Conservation (phyloP, 108 stramenopile species). For the Nitzschia sp. region DNA sequence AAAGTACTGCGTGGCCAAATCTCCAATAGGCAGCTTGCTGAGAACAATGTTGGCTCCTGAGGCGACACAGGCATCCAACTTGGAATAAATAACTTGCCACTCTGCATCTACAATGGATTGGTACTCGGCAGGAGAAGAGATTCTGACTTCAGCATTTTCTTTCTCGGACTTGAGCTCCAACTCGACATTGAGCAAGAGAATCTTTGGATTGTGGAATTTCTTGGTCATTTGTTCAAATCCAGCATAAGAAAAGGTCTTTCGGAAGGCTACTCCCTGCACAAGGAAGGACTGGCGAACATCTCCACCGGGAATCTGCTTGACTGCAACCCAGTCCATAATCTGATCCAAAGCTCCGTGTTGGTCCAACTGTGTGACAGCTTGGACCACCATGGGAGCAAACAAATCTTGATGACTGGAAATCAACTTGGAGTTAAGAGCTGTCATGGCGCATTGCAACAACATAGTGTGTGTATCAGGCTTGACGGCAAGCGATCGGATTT, state of each 20-base stretch:
- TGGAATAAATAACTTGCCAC: conserved; percentile 99
- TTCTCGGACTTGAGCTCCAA: conserved; percentile 98
- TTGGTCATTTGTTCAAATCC: conserved; percentile 99
- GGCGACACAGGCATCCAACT: conserved; percentile 89
- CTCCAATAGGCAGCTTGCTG: conserved; percentile 96
- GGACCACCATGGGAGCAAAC: conserved; percentile 98
- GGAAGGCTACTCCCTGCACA: conserved; percentile 98
- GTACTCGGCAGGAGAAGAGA: conserved; percentile 94
- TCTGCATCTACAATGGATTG: conserved; percentile 99
- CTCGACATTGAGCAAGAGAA: conserved; percentile 96
- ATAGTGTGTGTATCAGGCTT: conserved; percentile 70
- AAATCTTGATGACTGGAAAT: conserved; percentile 94
- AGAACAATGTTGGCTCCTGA: conserved; percentile 97
- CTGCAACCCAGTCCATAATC: conserved; percentile 80
- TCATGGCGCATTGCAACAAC: conserved; percentile 93
- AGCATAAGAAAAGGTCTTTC: conserved; percentile 98
- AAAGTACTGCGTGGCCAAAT: conserved; percentile 99
- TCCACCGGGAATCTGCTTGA: conserved; percentile 98
- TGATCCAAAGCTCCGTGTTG: conserved; percentile 74
- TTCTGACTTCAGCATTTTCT: conserved; percentile 99
- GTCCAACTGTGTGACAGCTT: conserved; percentile 81
- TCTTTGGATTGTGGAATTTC: conserved; percentile 83
- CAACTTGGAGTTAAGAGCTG: conserved; percentile 98
- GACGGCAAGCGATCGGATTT: conserved; percentile 73
- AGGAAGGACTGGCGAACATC: conserved; percentile 93